Evolutionary conservation across 169 alveolate genomes (phyloP), one percentile per base, ranked within the genome.

Genomic region (Theileria annulata): DNA sequence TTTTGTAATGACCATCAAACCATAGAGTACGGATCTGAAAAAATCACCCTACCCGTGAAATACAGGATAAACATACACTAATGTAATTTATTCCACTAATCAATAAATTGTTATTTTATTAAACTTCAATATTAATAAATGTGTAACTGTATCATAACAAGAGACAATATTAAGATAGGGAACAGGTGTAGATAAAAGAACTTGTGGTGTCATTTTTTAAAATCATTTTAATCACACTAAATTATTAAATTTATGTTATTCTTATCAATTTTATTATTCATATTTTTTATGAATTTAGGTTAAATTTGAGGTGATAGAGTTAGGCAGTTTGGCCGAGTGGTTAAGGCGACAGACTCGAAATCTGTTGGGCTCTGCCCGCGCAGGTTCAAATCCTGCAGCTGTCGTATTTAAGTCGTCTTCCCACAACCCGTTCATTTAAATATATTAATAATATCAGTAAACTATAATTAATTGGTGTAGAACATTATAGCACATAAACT

Each of bases 311-410:
- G 42, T 19, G 71, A 0, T 12, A 9, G 6, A 19, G 28, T 67
- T n/a, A 77, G 94, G 91, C 94, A 91, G 94, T 88, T 88, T 91
- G 94, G 91, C 94, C 94, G 94, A 90, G 94, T 90, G 94, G 94
- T 90, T 90, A 90, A 90, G 94, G 94, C 90, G 94, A 88, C 91
- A 86, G 94, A 91, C 94, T 91, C 92, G 94, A 91, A 91, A 91
- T 91, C 94, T 86, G 91, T 88, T 96, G 98, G 98, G 98, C 92
- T 95, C 95, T 95, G 93, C 98, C 98, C 97, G 98, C 98, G 97
- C 97, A 96, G 98, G 98, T 96, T 96, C 98, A 94, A 96, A 95
- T 93, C 98, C 98, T 96, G 98, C 97, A 95, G 97, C 95, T 96
- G 98, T 95, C 98, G 98, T 8, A 75, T 72, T 70, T 21, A 19